Percentiles rank a stretch among this genome's conserved stretches.
Conservation (phyloP, 2,329 filamentous ascomycete genomes). For the Thielaviopsis musarum region DNA sequence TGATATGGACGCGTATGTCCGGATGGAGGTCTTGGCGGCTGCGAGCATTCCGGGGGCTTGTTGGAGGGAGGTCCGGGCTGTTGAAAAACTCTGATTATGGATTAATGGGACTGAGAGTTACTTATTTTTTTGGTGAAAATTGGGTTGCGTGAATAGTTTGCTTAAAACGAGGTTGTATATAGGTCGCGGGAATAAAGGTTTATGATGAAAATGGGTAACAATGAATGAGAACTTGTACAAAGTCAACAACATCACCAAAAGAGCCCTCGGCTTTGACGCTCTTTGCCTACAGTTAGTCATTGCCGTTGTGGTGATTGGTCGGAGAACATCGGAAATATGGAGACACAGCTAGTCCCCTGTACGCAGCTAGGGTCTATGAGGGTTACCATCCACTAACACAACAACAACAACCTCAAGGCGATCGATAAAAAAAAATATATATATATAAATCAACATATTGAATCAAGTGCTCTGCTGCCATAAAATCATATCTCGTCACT, state of each 20-base stretch:
- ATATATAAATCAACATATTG: neutral
- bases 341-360: neutral
- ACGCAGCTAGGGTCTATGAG: neutral
- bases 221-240: neutral
- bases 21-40: neutral
- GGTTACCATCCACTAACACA: neutral
- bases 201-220: neutral
- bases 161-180: too few species aligned
- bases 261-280: neutral
- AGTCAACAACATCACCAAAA: neutral
- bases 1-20: neutral
- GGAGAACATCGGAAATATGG: neutral
- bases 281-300: neutral
- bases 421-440: too few species aligned
- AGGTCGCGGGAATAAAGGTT: too few species aligned
- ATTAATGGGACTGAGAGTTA: neutral
- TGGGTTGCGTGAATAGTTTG: too few species aligned
- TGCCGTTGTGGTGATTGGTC: neutral
- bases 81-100: neutral
- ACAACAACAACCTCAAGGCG: too few species aligned
- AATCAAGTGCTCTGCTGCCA: conserved; percentile 24
- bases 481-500: conserved; percentile 20
- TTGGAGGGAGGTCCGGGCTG: neutral
- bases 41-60: neutral
- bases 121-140: too few species aligned